phyloP scores from a whole-genome alignment of 2,329 filamentous ascomycete species.

The Claviceps sp. region DNA sequence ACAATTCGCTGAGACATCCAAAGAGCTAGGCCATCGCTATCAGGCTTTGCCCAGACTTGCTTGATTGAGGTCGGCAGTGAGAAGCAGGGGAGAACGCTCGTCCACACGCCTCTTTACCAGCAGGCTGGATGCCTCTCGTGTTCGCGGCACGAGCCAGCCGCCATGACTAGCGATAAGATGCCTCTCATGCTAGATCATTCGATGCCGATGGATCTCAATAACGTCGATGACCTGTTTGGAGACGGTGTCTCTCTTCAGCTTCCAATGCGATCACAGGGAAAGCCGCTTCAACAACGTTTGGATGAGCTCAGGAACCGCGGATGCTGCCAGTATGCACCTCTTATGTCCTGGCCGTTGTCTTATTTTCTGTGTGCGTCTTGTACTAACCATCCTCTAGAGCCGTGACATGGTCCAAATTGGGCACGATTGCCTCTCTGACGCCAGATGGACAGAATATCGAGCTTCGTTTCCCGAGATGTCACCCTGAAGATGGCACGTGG shows the following conservation, averaged over 20 bases:
- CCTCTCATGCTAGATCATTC: constrained; percentile 27
- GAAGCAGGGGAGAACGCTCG: neutral
- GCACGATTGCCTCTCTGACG: constrained; percentile 72
- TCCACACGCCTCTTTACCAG: neutral
- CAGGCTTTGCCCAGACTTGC: neutral
- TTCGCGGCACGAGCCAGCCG: neutral
- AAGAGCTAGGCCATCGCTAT: neutral
- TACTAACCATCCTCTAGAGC: constrained; percentile 35
- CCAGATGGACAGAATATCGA: constrained; percentile 57
- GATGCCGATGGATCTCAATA: constrained; percentile 40
- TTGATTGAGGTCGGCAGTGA: neutral
- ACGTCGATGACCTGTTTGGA: constrained; percentile 64
- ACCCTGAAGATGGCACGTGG: constrained; percentile 60
- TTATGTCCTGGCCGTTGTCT: neutral
- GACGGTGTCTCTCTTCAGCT: constrained; percentile 50
- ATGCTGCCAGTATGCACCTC: constrained; percentile 61
- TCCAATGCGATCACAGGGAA: constrained; percentile 30
- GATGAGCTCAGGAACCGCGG: constrained; percentile 65
- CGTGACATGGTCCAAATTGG: constrained; percentile 77
- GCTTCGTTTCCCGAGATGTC: constrained; percentile 58
- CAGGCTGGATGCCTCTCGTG: neutral
- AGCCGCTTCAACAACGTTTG: constrained; percentile 57
- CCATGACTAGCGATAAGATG: constrained; percentile 27
- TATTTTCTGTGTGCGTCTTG: neutral
- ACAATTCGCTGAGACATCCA: neutral